Base-by-base conservation (phyloP, 257 asterid species). In the Solanum pimpinellifolium region DNA sequence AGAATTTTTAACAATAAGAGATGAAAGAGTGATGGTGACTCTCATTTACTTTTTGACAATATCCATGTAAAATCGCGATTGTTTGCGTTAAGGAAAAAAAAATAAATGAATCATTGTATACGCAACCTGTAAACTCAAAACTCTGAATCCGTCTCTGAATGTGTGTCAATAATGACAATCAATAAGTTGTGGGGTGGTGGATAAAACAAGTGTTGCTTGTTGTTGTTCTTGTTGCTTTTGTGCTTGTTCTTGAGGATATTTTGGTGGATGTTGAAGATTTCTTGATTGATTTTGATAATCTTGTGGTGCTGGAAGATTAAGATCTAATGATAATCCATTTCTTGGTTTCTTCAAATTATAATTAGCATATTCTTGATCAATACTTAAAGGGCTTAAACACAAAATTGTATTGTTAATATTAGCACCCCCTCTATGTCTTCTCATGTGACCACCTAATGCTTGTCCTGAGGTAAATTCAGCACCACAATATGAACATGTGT, bases 271-370 rank as follows among this genome's bases (percentile, higher is more conserved):
- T 16, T 78, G 84, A 44, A 78, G 9, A 18, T 80, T 80, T 47
- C 68, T 80, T 80, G 85, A 47, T 14, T 77, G 89, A 42, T 89
- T 88, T 44, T 88, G 90, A 86, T 93, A 94, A 56, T 92, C 94
- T 60, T 89, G 94, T 60, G 91, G 94, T 12, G 94, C 95, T 33
- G 97, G 95, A 84, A 93, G 94, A 68, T 95, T 96, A 78, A 96
- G 98, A 92, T 96, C 98, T 91, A 96, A 87, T 15, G 92, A 88
- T 29, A 96, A 86, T 49, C 90, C 90, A 41, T 73, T 44, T 62
- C 86, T 59, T n/a, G 47, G 89, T 88, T 65, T 86, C 52, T 81
- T 68, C 86, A 85, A 91, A 78, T 86, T 90, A n/a, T 72, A 33
- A 72, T 70, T 88, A 29, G 77, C 44, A 46, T 73, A 85, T 41